Evolutionary conservation across 2,329 filamentous ascomycete genomes (phyloP).

Genomic region (Fusarium zealandicum): DNA sequence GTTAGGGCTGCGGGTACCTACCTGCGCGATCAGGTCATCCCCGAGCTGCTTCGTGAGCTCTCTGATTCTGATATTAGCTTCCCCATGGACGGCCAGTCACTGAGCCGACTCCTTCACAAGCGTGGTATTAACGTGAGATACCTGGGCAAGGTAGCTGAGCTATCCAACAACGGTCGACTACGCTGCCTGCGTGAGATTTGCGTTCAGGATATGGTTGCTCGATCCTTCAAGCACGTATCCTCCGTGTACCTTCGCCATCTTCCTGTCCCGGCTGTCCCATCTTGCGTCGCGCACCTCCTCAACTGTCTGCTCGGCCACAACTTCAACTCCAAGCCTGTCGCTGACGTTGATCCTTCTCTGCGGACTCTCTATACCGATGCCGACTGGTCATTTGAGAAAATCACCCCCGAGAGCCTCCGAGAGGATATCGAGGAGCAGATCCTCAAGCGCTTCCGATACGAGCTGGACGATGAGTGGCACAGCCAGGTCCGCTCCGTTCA

Average conservation of each 20-base stretch:
- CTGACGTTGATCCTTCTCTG: constrained; percentile 78
- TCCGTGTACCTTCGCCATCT: constrained; percentile 81
- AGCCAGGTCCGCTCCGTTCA: constrained; percentile 76
- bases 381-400: constrained; percentile 80
- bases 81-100: constrained; percentile 96
- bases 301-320: constrained; percentile 88
- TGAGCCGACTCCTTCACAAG: constrained; percentile 90
- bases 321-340: constrained; percentile 77
- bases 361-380: constrained; percentile 80
- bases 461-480: constrained; percentile 73
- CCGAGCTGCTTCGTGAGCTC: constrained; percentile 85
- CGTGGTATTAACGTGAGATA: constrained; percentile 97
- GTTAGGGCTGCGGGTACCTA: constrained; percentile 85
- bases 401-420: constrained; percentile 76
- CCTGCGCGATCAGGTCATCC: constrained; percentile 78
- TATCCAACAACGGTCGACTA: constrained; percentile 75
- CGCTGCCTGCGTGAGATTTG: constrained; percentile 79
- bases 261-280: constrained; percentile 79
- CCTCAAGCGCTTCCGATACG: constrained; percentile 76
- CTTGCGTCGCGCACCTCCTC: constrained; percentile 84
- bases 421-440: constrained; percentile 76
- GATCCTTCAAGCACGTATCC: constrained; percentile 92
- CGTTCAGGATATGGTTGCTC: constrained; percentile 91
- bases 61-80: constrained; percentile 94
- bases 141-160: constrained; percentile 80